Base-by-base conservation (phyloP, 345 rosid genomes). In the Litchi chinensis region DNA sequence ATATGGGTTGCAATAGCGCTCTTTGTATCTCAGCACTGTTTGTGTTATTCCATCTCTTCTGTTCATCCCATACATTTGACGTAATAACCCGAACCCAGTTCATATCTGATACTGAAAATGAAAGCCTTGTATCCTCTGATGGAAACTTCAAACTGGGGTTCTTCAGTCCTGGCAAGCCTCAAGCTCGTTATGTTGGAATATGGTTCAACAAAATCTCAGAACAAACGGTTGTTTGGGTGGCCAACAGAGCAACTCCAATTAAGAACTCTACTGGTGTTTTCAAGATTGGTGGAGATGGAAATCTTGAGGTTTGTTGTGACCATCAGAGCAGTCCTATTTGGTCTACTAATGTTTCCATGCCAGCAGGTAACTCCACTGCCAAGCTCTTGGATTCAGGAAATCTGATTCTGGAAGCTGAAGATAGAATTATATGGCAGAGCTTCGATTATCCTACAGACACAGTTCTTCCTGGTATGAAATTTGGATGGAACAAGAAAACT, bases 191-290 rank as follows among this genome's bases (percentile, higher is more conserved):
- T 59, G 83, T 95, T 12, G 98, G 97, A 22, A 91, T 91, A 28
- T 93, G 98, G 97, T 91, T 89, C 80, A 76, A 86, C 73, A 79
- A 74, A 67, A 79, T 90, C 73, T 43, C 90, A 12, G 80, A 26
- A 1, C 82, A 59, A 71, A 90, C 95, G 3, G 69, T 90, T 41
- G 97, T 91, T 22, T 94, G 98, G 97, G 94, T 94, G 40, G 98
- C 98, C 22, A 92, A 94, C 62, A 86, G 97, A 74, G 89, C 88
- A 43, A 76, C 39, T 64, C 94, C 97, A 6, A 56, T 91, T 46
- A 77, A 79, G 37, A 86, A 83, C 68, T 74, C 85, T 28, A 70
- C 89, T 1, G 97, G 93, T 43, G 66, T 21, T 4, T 73, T 94
- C 67, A 79, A 81, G 56, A 79, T 91, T 76, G 78, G 77, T 22